Conservation (phyloP, 441 rosid genomes). For the Rhodomyrtus psidioides region DNA sequence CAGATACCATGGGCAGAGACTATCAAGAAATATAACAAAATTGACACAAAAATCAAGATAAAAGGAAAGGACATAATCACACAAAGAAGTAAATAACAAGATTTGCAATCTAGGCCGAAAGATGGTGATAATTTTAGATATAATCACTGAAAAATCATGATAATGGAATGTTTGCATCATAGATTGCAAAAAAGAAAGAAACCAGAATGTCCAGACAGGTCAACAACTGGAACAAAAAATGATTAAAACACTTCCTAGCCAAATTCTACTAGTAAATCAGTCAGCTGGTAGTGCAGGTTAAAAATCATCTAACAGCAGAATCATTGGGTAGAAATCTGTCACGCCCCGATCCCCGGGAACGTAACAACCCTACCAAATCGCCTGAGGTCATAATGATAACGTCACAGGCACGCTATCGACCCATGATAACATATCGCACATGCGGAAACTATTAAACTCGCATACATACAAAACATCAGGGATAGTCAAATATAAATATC, state of each 20-base stretch:
- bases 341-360: too few species aligned
- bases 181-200: conserved; percentile 19
- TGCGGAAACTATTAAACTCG: too few species aligned
- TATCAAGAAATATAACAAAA: neutral
- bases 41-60: neutral
- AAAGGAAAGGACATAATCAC: neutral
- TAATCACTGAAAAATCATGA: conserved; percentile 44
- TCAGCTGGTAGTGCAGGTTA: conserved; percentile 84
- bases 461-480: too few species aligned
- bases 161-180: conserved; percentile 38
- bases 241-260: too few species aligned
- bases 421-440: too few species aligned
- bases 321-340: conserved; percentile 37
- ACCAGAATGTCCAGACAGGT: neutral
- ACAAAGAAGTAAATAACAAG: neutral
- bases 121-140: conserved; percentile 49
- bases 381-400: too few species aligned
- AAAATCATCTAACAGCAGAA: conserved; percentile 39
- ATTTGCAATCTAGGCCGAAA: conserved; percentile 67
- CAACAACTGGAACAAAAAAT: neutral
- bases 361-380: too few species aligned
- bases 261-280: neutral
- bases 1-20: conserved; percentile 72
- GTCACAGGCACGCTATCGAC: too few species aligned
- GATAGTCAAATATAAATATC: too few species aligned